Percentiles rank a stretch among this genome's conserved stretches.
Evolutionary conservation across 805 yeast genomes (phyloP).

Genomic region (Blastobotrys muscicola): DNA sequence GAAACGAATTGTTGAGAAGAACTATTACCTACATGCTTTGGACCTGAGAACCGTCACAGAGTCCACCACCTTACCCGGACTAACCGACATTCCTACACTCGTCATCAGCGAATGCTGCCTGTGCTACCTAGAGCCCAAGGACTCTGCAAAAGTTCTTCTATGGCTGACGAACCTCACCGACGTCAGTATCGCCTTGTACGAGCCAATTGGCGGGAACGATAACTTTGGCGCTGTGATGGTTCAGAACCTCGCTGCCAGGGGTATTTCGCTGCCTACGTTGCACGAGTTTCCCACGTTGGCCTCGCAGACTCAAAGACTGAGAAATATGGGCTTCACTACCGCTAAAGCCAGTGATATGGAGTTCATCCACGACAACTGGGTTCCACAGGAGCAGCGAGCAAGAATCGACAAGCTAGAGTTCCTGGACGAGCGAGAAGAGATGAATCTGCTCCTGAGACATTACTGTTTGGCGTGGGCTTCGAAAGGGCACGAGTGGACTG

Average conservation of each 20-base stretch:
- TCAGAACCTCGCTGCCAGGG: slow-evolving; percentile 48
- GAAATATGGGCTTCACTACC: slow-evolving; percentile 20
- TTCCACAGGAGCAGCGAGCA: slow-evolving; percentile 30
- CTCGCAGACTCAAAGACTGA: slow-evolving; percentile 33
- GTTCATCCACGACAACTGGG: slow-evolving; percentile 35
- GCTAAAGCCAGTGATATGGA: slow-evolving; percentile 38
- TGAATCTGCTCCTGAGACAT: slow-evolving; percentile 50
- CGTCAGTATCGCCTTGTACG: slow-evolving; percentile 43
- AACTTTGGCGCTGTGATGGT: slow-evolving; percentile 63
- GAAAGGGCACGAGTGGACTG: not conserved
- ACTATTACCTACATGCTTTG: slow-evolving; percentile 44
- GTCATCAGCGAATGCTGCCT: slow-evolving; percentile 67
- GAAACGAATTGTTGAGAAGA: slow-evolving; percentile 20
- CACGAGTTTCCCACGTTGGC: slow-evolving; percentile 40
- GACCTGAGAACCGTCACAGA: slow-evolving; percentile 40
- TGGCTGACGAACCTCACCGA: slow-evolving; percentile 29
- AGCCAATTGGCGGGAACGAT: slow-evolving; percentile 56
- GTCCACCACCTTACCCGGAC: slow-evolving; percentile 10
- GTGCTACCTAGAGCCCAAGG: slow-evolving; percentile 52
- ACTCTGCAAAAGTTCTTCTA: slow-evolving; percentile 36
- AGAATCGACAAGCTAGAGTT: slow-evolving; percentile 50
- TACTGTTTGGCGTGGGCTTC: slow-evolving; percentile 40
- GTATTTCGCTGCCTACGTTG: slow-evolving; percentile 53
- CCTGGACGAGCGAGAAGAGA: slow-evolving; percentile 69
- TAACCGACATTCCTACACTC: slow-evolving; percentile 45